phyloP scores from a whole-genome alignment of 345 rosid genomes.

The Arabidopsis suecica region DNA sequence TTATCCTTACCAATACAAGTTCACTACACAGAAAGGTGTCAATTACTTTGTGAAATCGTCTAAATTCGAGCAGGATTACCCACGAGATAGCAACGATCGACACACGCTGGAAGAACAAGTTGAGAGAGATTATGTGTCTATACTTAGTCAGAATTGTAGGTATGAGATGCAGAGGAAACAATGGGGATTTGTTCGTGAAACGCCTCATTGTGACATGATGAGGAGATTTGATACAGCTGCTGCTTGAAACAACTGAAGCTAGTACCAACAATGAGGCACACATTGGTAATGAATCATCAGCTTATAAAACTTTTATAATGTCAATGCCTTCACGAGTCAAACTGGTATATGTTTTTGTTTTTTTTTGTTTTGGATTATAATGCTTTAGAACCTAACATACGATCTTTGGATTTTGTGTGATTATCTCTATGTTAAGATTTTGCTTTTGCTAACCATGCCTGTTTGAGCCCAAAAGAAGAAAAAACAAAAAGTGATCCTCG shows the following conservation, averaged over 20 bases:
- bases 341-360: constrained; percentile 36
- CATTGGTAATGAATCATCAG: constrained; percentile 9
- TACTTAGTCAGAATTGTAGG: constrained; percentile 82
- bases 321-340: constrained; percentile 16
- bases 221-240: constrained; percentile 58
- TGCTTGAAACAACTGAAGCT: constrained; percentile 25
- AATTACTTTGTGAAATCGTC: constrained; percentile 80
- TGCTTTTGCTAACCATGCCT: constrained; percentile 1
- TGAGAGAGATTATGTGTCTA: constrained; percentile 76
- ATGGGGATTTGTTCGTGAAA: constrained; percentile 88
- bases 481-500: background rate
- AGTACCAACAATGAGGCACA: constrained; percentile 8
- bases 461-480: background rate
- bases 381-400: constrained; percentile 43
- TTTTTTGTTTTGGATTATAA: constrained; percentile 22
- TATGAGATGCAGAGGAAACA: constrained; percentile 81
- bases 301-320: constrained; percentile 30
- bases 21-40: constrained; percentile 71
- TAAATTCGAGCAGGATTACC: constrained; percentile 83
- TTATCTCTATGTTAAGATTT: constrained; percentile 24
- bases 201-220: constrained; percentile 83
- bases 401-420: constrained; percentile 43
- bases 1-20: constrained; percentile 78
- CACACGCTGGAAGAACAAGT: constrained; percentile 59
- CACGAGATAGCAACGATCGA: constrained; percentile 54